These are phyloP conservation scores for Rhodomyrtus psidioides DNA, from an alignment of 441 rosid genomes.

Conservation along the genomic window DNA sequence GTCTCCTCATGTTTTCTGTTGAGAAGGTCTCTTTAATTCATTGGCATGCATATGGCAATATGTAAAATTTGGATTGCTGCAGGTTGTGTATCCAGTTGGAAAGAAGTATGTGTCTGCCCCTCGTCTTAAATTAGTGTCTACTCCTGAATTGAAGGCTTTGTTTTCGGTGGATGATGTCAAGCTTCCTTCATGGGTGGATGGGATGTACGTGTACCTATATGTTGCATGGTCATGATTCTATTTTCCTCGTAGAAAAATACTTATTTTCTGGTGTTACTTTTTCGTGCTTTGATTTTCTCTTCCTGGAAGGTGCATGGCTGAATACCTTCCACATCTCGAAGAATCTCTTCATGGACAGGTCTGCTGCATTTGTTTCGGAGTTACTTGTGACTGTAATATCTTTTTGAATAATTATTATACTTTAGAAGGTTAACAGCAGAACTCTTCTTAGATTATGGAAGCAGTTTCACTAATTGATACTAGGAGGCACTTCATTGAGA, in stretches of 20 bases:
- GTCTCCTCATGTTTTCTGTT: constrained; percentile 16
- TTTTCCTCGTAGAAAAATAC: not conserved
- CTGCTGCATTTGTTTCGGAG: constrained; percentile 11
- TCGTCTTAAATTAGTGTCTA: constrained; percentile 65
- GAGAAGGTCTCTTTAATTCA: not conserved
- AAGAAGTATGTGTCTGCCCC: constrained; percentile 75
- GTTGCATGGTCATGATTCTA: not conserved
- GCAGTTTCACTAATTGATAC: constrained; percentile 59
- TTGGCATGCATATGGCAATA: not conserved
- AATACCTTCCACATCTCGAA: constrained; percentile 95
- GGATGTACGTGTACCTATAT: constrained; percentile 47
- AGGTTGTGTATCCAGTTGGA: constrained; percentile 76
- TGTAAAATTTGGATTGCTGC: constrained; percentile 12
- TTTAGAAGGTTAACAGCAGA: not conserved
- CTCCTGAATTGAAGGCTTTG: constrained; percentile 60
- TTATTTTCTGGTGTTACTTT: not conserved
- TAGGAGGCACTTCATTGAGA: constrained; percentile 74
- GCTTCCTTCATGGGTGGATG: constrained; percentile 88
- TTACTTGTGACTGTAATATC: constrained; percentile 1
- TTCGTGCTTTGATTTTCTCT: constrained; percentile 1
- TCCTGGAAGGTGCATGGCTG: constrained; percentile 86
- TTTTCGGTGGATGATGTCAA: constrained; percentile 81
- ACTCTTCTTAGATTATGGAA: constrained; percentile 44
- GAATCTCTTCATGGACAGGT: constrained; percentile 81
- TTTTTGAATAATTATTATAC: not conserved